phyloP scores from a whole-genome alignment of 257 asterid genomes.

The Solanum ahanhuiri region DNA sequence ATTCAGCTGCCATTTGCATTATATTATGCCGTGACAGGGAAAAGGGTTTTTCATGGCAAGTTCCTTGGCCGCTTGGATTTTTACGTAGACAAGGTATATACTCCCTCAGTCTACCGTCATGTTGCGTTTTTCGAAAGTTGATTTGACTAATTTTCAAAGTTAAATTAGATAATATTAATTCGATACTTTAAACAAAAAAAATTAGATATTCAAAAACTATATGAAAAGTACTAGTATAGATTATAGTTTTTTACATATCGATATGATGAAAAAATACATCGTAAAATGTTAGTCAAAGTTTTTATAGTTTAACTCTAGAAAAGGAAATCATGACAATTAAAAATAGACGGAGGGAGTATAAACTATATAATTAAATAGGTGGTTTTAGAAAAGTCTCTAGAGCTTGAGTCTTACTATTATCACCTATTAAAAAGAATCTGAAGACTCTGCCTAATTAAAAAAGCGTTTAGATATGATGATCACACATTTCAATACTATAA shows the following conservation, averaged over 20 bases:
- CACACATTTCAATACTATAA: not conserved
- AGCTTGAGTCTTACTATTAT: not conserved
- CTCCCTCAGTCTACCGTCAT: not conserved
- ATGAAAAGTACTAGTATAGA: no score
- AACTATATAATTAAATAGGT: not conserved
- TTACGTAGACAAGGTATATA: constrained; percentile 37
- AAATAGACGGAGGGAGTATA: not conserved
- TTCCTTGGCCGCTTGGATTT: constrained; percentile 40
- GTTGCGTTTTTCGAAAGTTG: no score
- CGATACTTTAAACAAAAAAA: no score
- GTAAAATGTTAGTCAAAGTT: no score
- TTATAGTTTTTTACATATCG: no score
- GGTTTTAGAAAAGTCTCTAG: not conserved
- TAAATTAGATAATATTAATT: no score
- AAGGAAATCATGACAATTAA: no score
- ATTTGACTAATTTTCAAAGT: not conserved
- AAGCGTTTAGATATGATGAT: not conserved
- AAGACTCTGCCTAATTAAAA: not conserved
- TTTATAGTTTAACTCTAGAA: no score
- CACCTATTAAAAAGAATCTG: not conserved
- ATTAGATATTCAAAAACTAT: no score
- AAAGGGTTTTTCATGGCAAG: constrained; percentile 28
- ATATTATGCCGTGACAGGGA: constrained; percentile 20
- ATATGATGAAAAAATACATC: no score
- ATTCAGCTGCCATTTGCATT: constrained; percentile 51